phyloP scores from a whole-genome alignment of 2,329 filamentous ascomycete species.

The Epichloe amarillans region DNA sequence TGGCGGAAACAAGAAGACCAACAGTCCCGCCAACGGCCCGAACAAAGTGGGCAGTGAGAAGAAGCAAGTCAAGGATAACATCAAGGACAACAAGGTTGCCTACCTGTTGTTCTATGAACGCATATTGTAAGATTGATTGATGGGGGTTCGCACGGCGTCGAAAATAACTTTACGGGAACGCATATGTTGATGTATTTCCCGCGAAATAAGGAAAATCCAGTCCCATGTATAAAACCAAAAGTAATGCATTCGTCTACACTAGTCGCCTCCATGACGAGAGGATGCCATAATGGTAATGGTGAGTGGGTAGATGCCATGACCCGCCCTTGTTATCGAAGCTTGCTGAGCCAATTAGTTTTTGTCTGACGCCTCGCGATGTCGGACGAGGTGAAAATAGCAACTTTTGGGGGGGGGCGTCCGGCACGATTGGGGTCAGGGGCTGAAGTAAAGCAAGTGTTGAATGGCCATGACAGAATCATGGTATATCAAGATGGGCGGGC shows the following conservation, averaged over 20 bases:
- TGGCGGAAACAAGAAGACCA: constrained; percentile 60
- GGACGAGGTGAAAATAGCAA: too few relatives aligned
- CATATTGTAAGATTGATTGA: constrained; percentile 37
- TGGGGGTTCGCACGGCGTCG: too few relatives aligned
- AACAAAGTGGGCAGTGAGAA: constrained; percentile 42
- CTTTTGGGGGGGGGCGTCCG: neutral
- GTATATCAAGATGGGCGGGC: too few relatives aligned
- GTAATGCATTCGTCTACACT: neutral
- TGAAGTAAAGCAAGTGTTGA: neutral
- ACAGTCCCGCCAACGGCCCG: constrained; percentile 51
- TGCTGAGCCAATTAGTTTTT: too few relatives aligned
- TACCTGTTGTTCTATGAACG: constrained; percentile 94
- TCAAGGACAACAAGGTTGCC: constrained; percentile 91
- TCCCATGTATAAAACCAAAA: neutral
- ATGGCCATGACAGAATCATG: neutral
- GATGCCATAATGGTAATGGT: neutral
- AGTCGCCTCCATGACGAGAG: too few relatives aligned
- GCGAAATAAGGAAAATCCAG: neutral
- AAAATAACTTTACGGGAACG: neutral
- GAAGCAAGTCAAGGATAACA: constrained; percentile 46
- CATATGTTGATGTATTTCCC: neutral
- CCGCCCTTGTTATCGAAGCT: too few relatives aligned
- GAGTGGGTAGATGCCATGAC: neutral
- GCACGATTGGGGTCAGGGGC: neutral
- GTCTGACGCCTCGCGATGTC: too few relatives aligned